Conservation (phyloP, 495 filamentous ascomycete species). For the Bombardia bombarda region DNA sequence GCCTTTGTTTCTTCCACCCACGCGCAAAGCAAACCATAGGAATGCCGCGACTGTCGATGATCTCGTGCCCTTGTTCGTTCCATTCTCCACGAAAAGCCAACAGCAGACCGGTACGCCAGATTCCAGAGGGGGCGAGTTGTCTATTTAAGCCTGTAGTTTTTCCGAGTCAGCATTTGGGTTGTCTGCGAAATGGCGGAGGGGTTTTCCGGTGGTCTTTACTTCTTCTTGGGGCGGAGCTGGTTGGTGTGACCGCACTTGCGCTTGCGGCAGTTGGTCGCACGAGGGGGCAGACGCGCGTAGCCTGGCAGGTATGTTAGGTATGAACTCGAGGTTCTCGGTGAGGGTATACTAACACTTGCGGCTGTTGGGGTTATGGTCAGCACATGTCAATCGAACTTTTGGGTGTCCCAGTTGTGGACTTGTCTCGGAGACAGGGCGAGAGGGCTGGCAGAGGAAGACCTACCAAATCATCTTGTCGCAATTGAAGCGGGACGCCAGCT, state of each 20-base stretch:
- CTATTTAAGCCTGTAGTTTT: slow-evolving; percentile 68
- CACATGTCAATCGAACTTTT: not conserved
- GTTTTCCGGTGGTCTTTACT: slow-evolving; percentile 22
- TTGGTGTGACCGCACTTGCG: slow-evolving; percentile 99
- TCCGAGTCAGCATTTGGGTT: not conserved
- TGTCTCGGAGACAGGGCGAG: not conserved
- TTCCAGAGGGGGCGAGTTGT: slow-evolving; percentile 21
- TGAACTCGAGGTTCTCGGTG: not conserved
- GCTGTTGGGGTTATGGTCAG: not conserved
- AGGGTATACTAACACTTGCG: not conserved
- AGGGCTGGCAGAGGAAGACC: slow-evolving; percentile 22
- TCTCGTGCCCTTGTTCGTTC: too few relatives aligned
- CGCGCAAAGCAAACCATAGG: too few relatives aligned
- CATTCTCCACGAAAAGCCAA: too few relatives aligned
- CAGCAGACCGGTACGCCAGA: too few relatives aligned
- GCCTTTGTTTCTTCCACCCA: too few relatives aligned
- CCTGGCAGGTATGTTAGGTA: not conserved
- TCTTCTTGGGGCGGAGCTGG: slow-evolving; percentile 99
- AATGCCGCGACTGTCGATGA: too few relatives aligned
- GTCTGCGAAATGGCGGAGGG: not conserved
- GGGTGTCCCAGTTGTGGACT: not conserved
- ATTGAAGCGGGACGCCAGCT: slow-evolving; percentile 94
- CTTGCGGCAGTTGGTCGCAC: slow-evolving; percentile 99
- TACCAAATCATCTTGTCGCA: slow-evolving; percentile 99
- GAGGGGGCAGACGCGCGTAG: slow-evolving; percentile 89